A percentile compares a stretch with the other conserved stretches of the same genome.
Evolutionary conservation across 23 red algal species (phyloP).

Genomic region (Pyropia yezoensis): DNA sequence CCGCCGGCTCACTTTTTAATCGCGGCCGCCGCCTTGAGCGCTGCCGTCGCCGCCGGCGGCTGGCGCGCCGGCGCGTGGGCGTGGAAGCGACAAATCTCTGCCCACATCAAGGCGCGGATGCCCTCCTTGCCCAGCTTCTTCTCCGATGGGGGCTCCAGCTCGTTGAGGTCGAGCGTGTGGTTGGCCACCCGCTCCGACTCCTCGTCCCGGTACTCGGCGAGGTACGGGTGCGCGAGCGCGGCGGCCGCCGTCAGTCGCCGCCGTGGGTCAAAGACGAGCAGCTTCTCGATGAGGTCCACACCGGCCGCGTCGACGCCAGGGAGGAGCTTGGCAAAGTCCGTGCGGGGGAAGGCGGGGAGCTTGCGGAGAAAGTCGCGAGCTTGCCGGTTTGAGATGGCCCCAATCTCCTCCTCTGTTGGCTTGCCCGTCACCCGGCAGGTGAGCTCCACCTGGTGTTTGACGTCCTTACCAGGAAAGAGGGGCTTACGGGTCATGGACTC

Average conservation of each 20-base stretch:
- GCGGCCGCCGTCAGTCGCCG: constrained; percentile 62
- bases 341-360: constrained; percentile 7
- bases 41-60: constrained; percentile 25
- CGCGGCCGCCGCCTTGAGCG: neutral
- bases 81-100: constrained; percentile 59
- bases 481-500: constrained; percentile 69
- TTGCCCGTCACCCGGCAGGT: constrained; percentile 53
- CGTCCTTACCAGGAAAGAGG: constrained; percentile 80
- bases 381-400: constrained; percentile 17
- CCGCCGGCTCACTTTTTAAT: no score
- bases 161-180: constrained; percentile 7
- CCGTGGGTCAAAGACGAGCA: constrained; percentile 80
- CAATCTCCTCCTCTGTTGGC: constrained; percentile 30
- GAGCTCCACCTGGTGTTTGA: constrained; percentile 76
- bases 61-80: constrained; percentile 26
- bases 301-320: constrained; percentile 23
- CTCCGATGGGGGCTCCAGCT: constrained; percentile 50
- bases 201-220: constrained; percentile 58
- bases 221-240: constrained; percentile 75
- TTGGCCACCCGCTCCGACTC: constrained; percentile 33
- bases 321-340: constrained; percentile 23
- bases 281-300: constrained; percentile 64
- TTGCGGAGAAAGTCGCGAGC: constrained; percentile 51
- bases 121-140: constrained; percentile 48
- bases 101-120: constrained; percentile 61